phyloP scores from a whole-genome alignment of 257 asterid species.

The Plectranthus barbatus region DNA sequence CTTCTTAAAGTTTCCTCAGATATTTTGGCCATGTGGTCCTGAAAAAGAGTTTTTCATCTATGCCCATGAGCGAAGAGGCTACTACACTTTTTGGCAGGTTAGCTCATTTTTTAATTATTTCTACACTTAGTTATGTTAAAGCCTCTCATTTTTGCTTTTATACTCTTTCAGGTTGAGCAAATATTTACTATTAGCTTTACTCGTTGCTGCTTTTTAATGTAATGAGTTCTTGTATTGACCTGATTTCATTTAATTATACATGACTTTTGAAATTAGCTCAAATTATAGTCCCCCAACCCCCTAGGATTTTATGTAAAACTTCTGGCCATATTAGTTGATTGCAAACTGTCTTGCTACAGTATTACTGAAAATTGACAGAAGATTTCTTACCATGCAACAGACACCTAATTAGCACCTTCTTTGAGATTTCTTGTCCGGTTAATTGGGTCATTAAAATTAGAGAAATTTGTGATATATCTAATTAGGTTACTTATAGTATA shows the following conservation, averaged over 20 bases:
- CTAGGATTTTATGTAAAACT: not conserved
- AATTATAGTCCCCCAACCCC: not conserved
- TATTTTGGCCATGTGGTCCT: conserved; percentile 89
- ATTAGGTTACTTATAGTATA: not conserved
- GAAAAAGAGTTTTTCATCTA: conserved; percentile 84
- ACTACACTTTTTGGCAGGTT: conserved; percentile 99
- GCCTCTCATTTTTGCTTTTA: not conserved
- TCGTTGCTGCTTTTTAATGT: not conserved
- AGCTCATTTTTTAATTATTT: not conserved
- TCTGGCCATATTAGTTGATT: not conserved
- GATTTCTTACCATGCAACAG: conserved; percentile 1
- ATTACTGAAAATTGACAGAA: conserved; percentile 10
- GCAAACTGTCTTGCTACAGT: not conserved
- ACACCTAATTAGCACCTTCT: not conserved
- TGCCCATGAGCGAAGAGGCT: conserved; percentile 85
- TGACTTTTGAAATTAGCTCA: not conserved
- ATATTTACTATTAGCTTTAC: not conserved
- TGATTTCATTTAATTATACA: not conserved
- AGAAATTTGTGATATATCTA: not conserved
- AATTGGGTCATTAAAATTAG: not conserved
- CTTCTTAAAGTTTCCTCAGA: conserved; percentile 67
- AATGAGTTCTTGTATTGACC: not conserved
- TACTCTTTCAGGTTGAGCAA: not conserved
- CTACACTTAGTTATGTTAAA: not conserved
- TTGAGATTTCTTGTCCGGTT: conserved; percentile 6